Conservation (phyloP, 176 grass and related monocot genomes). For the Metroxylon sagu region DNA sequence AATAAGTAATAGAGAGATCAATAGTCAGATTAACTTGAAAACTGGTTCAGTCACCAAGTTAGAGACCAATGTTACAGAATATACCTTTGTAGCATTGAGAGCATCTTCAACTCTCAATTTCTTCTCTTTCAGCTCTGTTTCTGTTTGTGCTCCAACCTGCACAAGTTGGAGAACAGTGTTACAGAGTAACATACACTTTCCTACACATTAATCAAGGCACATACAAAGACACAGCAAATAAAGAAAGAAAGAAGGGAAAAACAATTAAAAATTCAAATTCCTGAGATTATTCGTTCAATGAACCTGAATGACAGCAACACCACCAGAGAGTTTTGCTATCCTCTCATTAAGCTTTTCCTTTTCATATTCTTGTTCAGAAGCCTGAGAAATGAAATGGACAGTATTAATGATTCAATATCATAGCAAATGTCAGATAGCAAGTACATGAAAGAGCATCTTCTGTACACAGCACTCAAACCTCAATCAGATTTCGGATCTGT, state of each 20-base stretch:
- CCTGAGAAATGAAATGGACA: conserved; percentile 29
- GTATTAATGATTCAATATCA: neutral
- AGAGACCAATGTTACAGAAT: neutral
- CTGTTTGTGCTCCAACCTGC: conserved; percentile 98
- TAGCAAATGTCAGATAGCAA: neutral
- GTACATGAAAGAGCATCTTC: neutral
- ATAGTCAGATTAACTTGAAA: neutral
- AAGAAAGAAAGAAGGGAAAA: neutral
- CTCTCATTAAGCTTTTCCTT: conserved; percentile 99
- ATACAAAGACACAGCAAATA: neutral
- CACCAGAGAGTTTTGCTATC: conserved; percentile 95
- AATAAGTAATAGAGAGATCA: too few species aligned
- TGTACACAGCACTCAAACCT: conserved; percentile 27
- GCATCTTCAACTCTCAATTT: conserved; percentile 99
- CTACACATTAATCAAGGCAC: neutral
- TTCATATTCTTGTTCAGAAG: conserved; percentile 85
- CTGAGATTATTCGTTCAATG: neutral
- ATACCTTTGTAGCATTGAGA: conserved; percentile 92
- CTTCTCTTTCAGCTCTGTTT: conserved; percentile 96
- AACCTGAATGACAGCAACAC: conserved; percentile 99
- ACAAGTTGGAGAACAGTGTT: conserved; percentile 4
- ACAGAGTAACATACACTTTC: neutral
- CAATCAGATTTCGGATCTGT: conserved; percentile 86
- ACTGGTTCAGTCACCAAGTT: neutral
- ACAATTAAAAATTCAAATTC: neutral